Conservation (phyloP, 768 basidiomycete species). For the Boletus huronensis region DNA sequence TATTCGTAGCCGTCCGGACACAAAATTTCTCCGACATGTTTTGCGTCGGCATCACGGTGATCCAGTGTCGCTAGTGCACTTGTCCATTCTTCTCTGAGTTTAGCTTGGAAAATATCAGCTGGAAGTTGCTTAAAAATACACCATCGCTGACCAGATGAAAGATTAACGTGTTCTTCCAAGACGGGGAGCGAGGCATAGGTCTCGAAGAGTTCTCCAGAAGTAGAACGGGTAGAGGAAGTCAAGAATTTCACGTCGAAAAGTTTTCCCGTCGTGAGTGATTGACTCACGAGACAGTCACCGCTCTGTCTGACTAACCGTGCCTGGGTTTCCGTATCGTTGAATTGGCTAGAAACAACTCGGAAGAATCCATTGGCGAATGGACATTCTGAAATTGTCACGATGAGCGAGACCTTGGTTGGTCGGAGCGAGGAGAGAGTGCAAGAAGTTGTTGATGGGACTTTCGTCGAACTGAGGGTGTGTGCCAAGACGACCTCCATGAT, state of each 20-base stretch:
- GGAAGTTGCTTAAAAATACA: background rate
- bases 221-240: background rate
- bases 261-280: conserved; percentile 17
- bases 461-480: background rate
- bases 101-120: conserved; percentile 10
- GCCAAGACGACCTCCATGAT: conserved; percentile 3
- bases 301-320: conserved; percentile 3
- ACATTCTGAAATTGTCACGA: conserved; percentile 13
- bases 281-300: conserved; percentile 4
- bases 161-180: conserved; percentile 6
- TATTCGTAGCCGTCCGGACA: conserved; percentile 15
- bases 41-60: background rate
- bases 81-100: conserved; percentile 9
- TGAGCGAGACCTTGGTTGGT: conserved; percentile 6
- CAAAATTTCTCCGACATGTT: background rate
- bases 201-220: background rate
- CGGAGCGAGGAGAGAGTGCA: background rate
- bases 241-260: conserved; percentile 22
- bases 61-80: background rate
- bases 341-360: background rate
- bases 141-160: conserved; percentile 7
- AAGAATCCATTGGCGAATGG: conserved; percentile 19
- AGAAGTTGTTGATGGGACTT: background rate
- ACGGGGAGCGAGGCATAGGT: conserved; percentile 18
- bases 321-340: background rate